phyloP scores from a whole-genome alignment of 2,329 filamentous ascomycete species.

The Talaromyces sp. region DNA sequence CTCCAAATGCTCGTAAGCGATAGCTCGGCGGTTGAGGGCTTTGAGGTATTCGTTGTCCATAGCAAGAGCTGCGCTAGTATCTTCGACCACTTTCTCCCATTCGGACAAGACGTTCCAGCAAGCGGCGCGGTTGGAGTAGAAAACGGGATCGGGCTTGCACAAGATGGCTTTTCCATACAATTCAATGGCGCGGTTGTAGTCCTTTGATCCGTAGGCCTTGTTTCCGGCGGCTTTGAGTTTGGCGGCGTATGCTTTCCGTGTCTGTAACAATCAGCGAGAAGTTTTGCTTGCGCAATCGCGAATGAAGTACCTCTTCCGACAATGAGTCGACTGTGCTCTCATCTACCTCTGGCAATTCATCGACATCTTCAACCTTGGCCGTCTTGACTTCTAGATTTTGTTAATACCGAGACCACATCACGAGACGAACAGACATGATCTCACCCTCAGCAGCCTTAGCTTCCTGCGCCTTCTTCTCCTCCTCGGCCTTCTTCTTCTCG shows the following conservation, averaged over 20 bases:
- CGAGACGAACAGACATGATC: not conserved
- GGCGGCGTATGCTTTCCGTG: constrained; percentile 81
- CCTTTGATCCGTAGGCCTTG: constrained; percentile 91
- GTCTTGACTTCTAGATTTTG: constrained; percentile 42
- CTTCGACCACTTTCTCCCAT: constrained; percentile 95
- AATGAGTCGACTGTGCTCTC: constrained; percentile 49
- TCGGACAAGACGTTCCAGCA: constrained; percentile 92
- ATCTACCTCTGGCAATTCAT: constrained; percentile 67
- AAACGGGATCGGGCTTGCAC: constrained; percentile 96
- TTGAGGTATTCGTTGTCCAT: constrained; percentile 97
- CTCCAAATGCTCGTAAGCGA: constrained; percentile 90
- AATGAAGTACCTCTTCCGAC: constrained; percentile 45
- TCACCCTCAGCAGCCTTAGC: constrained; percentile 49
- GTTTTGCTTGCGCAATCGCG: not conserved
- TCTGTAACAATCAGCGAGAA: constrained; percentile 44
- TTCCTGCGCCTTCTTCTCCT: constrained; percentile 53
- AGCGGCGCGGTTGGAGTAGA: constrained; percentile 97
- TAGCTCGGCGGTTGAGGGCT: constrained; percentile 91
- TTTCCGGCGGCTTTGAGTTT: constrained; percentile 96
- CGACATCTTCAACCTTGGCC: constrained; percentile 52
- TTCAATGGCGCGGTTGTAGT: constrained; percentile 89
- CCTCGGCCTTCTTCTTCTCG: constrained; percentile 68
- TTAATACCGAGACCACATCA: not conserved
- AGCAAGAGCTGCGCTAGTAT: constrained; percentile 90
- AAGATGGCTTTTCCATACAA: constrained; percentile 94